phyloP scores from a whole-genome alignment of 306 rosid genomes.

The Parietaria judaica region DNA sequence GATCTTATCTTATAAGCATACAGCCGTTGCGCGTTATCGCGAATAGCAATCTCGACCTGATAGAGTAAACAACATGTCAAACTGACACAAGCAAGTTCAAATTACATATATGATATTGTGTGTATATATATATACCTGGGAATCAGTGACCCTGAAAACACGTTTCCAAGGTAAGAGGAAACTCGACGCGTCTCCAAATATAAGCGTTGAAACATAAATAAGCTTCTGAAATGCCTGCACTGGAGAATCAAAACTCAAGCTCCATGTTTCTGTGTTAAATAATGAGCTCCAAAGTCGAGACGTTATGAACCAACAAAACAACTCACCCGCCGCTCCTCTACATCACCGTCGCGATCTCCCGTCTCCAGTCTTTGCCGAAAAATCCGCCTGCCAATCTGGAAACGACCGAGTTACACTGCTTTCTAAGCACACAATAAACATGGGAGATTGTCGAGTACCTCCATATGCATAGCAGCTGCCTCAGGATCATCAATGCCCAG shows the following conservation, averaged over 20 bases:
- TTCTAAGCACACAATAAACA: background rate
- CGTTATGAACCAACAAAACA: constrained; percentile 15
- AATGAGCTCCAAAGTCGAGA: background rate
- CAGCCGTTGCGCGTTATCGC: constrained; percentile 86
- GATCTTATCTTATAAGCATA: constrained; percentile 73
- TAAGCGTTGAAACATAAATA: constrained; percentile 87
- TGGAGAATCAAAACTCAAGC: constrained; percentile 77
- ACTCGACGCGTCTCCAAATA: constrained; percentile 91
- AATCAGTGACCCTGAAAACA: constrained; percentile 77
- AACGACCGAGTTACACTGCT: constrained; percentile 24
- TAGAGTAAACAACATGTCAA: constrained; percentile 5
- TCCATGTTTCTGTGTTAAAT: constrained; percentile 26
- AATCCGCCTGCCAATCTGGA: constrained; percentile 77
- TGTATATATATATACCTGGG: constrained; percentile 52
- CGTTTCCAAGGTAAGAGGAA: constrained; percentile 99
- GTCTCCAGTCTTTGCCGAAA: constrained; percentile 94
- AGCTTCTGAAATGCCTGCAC: constrained; percentile 99
- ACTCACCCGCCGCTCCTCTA: constrained; percentile 92
- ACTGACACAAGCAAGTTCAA: too few species aligned
- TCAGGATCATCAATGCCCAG: constrained; percentile 94
- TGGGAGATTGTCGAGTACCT: constrained; percentile 35
- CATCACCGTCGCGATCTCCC: constrained; percentile 74
- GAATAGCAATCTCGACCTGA: constrained; percentile 88
- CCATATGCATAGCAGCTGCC: constrained; percentile 96
- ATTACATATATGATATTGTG: too few species aligned